Conservation (phyloP, 371 early-diverging fungal species). For the Mucor piriformis region DNA sequence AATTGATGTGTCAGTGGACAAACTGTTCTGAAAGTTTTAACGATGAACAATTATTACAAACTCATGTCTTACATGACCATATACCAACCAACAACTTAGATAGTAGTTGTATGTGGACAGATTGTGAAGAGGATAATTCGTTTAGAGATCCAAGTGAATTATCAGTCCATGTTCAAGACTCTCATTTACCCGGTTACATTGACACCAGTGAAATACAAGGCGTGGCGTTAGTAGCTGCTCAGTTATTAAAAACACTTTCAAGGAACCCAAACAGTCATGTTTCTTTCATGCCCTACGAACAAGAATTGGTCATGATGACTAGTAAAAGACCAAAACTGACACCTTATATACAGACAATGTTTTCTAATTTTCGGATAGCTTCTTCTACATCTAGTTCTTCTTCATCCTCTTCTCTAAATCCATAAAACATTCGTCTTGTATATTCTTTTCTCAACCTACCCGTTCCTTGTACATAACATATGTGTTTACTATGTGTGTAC, state of each 20-base stretch:
- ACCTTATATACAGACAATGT: constrained; percentile 28
- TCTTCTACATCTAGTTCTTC: constrained; percentile 18
- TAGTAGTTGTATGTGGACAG: constrained; percentile 52
- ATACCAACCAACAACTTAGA: constrained; percentile 17
- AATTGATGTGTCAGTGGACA: constrained; percentile 56
- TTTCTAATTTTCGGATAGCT: constrained; percentile 23
- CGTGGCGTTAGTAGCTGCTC: constrained; percentile 65
- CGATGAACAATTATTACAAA: constrained; percentile 47
- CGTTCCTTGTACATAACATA: no score
- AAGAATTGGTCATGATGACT: constrained; percentile 24
- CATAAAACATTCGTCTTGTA: no score
- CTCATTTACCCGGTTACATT: constrained; percentile 26
- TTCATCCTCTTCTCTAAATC: neutral
- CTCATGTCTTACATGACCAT: constrained; percentile 58
- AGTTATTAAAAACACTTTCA: constrained; percentile 66
- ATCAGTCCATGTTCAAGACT: constrained; percentile 16
- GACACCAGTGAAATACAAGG: constrained; percentile 52
- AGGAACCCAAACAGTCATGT: constrained; percentile 55
- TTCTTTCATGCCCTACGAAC: constrained; percentile 62
- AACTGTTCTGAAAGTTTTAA: constrained; percentile 51
- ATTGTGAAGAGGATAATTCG: constrained; percentile 26
- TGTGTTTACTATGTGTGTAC: no score
- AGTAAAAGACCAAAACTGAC: constrained; percentile 32
- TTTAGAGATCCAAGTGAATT: constrained; percentile 19
- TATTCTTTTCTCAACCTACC: no score